Evolutionary conservation across 257 asterid species (phyloP), one percentile per base, ranked within the genome.

Genomic region (Mentha longifolia): DNA sequence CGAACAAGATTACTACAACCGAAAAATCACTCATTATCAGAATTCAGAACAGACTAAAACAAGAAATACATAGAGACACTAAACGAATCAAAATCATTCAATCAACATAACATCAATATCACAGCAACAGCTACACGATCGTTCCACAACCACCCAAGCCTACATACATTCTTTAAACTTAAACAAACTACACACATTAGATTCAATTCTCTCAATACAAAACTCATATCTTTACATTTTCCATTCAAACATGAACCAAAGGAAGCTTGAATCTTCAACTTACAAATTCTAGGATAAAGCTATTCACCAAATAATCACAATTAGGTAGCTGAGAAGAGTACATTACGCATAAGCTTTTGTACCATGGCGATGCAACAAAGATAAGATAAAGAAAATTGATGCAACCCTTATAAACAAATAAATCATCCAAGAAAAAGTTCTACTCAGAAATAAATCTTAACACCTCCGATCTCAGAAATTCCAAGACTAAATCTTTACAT

Each of bases 401-500:
- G 46, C 20, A 68, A 61, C 71, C 9, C 20, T 8, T 31, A 46
- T 15, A 33, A 56, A 35, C 39, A 35, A 35, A 35, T 35, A 76
- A 61, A 2, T 9, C 39, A 41, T 43, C 72, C 72, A n/a, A n/a
- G n/a, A n/a, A n/a, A n/a, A 22, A 22, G 25, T 22, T 22, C 25
- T 22, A 22, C 25, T 22, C 25, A 22, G 25, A 67, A 51, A 80
- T 42, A 49, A 42, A 39, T 52, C 58, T 19, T 19, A 65, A 30
- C 56, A 71, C 52, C 61, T 17, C 39, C 55, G 45, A 30, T 64
- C 35, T 30, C 6, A 43, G n/a, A 67, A 63, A 69, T 52, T 14
- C 64, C 4, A 68, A 74, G 70, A 76, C 66, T 45, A 14, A 68
- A 61, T 47, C 65, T 59, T 42, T 65, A 15, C 47, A 42, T n/a